Evolutionary conservation across 1,139 yeast species (phyloP).

Genomic region (Saccharomyces hybrid): DNA sequence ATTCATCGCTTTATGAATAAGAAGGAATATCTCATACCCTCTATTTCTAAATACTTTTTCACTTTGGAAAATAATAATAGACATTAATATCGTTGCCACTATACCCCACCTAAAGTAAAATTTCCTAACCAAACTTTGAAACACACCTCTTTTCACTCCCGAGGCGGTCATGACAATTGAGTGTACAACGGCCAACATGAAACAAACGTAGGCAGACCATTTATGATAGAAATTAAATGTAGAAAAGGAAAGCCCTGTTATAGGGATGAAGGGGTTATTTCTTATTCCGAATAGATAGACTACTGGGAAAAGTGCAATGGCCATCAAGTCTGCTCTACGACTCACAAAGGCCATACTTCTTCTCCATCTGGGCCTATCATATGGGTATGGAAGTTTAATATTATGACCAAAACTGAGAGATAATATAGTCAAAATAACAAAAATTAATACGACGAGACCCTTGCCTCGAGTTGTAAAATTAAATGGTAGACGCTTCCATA

Average conservation of each 20-base stretch:
- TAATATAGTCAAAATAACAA: conserved; percentile 33
- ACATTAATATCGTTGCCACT: conserved; percentile 39
- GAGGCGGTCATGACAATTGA: conserved; percentile 42
- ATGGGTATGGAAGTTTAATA: conserved; percentile 35
- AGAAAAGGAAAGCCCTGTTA: conserved; percentile 43
- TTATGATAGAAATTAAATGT: conserved; percentile 44
- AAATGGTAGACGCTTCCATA: conserved; percentile 28
- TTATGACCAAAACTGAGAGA: conserved; percentile 36
- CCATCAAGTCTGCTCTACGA: conserved; percentile 47
- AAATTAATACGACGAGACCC: conserved; percentile 35
- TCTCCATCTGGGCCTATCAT: conserved; percentile 35
- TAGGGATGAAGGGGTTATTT: conserved; percentile 47
- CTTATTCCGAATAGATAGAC: conserved; percentile 51
- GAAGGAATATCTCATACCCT: conserved; percentile 38
- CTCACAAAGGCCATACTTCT: conserved; percentile 39
- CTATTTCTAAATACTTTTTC: conserved; percentile 39
- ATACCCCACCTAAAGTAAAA: conserved; percentile 39
- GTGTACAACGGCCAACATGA: conserved; percentile 39
- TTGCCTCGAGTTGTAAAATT: conserved; percentile 46
- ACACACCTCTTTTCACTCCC: conserved; percentile 30
- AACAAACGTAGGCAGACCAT: conserved; percentile 35
- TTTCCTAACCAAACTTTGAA: conserved; percentile 21
- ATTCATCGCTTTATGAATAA: conserved; percentile 34
- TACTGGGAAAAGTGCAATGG: conserved; percentile 45
- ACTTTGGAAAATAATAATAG: conserved; percentile 40